Evolutionary conservation across 306 rosid genomes (phyloP).

Genomic region (Gastrolobium bilobum): DNA sequence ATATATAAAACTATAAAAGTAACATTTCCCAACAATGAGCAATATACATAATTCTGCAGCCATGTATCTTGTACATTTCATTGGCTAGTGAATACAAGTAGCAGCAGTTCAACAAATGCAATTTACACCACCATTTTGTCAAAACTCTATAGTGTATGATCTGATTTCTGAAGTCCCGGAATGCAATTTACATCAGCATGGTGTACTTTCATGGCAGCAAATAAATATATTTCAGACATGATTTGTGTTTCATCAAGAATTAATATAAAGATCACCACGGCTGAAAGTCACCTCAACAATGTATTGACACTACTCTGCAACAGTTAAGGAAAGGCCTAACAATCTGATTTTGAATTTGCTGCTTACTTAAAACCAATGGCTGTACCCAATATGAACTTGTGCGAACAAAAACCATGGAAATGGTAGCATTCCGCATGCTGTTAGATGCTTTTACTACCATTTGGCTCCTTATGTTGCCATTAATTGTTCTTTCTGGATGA

Average conservation of each 20-base stretch:
- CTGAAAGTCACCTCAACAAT: slow-evolving; percentile 52
- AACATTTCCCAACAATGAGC: slow-evolving; percentile 6
- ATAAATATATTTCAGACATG: slow-evolving; percentile 32
- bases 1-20: background rate
- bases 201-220: slow-evolving; percentile 19
- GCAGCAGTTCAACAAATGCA: slow-evolving; percentile 42
- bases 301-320: slow-evolving; percentile 65
- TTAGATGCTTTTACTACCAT: slow-evolving; percentile 59
- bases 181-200: slow-evolving; percentile 49
- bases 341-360: slow-evolving; percentile 58
- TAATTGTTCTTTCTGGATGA: slow-evolving; percentile 57
- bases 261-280: slow-evolving; percentile 29
- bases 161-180: slow-evolving; percentile 32
- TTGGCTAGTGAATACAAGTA: slow-evolving; percentile 38
- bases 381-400: slow-evolving; percentile 51
- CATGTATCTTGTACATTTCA: slow-evolving; percentile 46
- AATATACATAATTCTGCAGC: slow-evolving; percentile 22
- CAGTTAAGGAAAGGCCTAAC: slow-evolving; percentile 60
- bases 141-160: slow-evolving; percentile 35
- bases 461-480: slow-evolving; percentile 63
- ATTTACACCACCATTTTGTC: slow-evolving; percentile 36
- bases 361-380: slow-evolving; percentile 60
- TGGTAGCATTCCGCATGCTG: slow-evolving; percentile 46
- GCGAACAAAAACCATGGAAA: slow-evolving; percentile 56
- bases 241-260: slow-evolving; percentile 28